Percentiles rank a stretch among this genome's conserved stretches.
Evolutionary conservation across 2,329 filamentous ascomycete genomes (phyloP).

Genomic region (Teratosphaeria viscida): DNA sequence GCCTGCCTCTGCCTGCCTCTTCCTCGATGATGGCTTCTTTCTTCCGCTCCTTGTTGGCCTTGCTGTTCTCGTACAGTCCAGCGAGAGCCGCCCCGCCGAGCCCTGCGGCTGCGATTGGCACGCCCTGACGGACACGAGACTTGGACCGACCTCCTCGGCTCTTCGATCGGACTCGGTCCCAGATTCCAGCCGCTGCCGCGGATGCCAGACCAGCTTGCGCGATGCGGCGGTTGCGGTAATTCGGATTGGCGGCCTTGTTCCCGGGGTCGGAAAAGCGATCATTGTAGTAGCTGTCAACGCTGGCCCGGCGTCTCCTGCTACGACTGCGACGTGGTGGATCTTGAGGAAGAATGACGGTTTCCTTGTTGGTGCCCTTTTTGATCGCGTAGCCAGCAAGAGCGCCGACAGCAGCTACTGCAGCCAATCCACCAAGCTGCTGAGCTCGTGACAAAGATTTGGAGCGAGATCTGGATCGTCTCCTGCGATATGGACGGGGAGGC

Average conservation of each 20-base stretch:
- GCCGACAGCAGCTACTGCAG: conserved; percentile 50
- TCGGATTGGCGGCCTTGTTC: conserved; percentile 29
- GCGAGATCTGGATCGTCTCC: conserved; percentile 30
- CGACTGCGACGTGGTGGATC: conserved; percentile 32
- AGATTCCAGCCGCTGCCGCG: conserved; percentile 52
- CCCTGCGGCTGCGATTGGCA: conserved; percentile 52
- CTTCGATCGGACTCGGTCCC: conserved; percentile 47
- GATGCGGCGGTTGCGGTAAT: conserved; percentile 48
- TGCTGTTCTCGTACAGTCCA: conserved; percentile 52
- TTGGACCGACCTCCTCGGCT: conserved; percentile 38
- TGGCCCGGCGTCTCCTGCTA: conserved; percentile 34
- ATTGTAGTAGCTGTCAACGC: conserved; percentile 21
- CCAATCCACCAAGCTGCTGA: conserved; percentile 47
- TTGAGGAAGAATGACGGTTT: conserved; percentile 31
- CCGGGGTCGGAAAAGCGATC: conserved; percentile 4
- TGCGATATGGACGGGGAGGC: conserved; percentile 20
- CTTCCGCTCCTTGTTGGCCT: conserved; percentile 48
- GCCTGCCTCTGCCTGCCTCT: conserved; percentile 21
- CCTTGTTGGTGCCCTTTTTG: conserved; percentile 40
- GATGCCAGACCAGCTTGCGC: conserved; percentile 53
- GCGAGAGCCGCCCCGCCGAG: conserved; percentile 51
- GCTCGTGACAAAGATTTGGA: conserved; percentile 34
- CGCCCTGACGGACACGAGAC: conserved; percentile 45
- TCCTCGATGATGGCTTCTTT: conserved; percentile 31
- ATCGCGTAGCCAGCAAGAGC: conserved; percentile 46